phyloP scores from a whole-genome alignment of 2,329 filamentous ascomycete genomes.

The Rasamsonia emersonii region DNA sequence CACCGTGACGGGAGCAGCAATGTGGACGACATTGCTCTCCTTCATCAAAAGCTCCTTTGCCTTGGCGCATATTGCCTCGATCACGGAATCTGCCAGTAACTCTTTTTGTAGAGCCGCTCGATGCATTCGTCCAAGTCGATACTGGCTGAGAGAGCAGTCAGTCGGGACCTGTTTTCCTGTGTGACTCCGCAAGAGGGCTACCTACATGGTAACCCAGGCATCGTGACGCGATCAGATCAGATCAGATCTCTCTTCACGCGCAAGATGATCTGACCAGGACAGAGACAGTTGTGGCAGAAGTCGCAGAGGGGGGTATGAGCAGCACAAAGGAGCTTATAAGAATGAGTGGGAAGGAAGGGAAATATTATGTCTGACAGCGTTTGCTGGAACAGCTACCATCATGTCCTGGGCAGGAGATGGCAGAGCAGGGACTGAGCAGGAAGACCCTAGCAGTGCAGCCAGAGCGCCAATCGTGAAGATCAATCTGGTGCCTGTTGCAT shows the following conservation, averaged over 20 bases:
- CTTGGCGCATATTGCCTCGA: conserved; percentile 98
- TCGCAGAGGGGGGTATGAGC: too few species aligned
- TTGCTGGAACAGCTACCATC: conserved; percentile 21
- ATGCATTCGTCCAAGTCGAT: conserved; percentile 99
- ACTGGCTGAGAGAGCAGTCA: conserved; percentile 53
- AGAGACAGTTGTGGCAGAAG: too few species aligned
- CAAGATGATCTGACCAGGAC: too few species aligned
- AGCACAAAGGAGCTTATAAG: conserved; percentile 7
- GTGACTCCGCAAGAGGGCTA: conserved; percentile 4
- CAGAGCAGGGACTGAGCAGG: too few species aligned
- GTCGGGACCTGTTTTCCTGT: conserved; percentile 2
- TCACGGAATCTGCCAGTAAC: conserved; percentile 90
- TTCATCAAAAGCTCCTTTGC: conserved; percentile 98
- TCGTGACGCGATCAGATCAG: conserved; percentile 16
- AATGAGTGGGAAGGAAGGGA: conserved; percentile 9
- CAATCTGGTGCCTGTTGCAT: too few species aligned
- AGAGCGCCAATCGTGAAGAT: too few species aligned
- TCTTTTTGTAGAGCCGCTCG: conserved; percentile 94
- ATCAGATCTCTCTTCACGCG: neutral
- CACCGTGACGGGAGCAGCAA: conserved; percentile 88
- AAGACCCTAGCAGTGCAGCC: too few species aligned
- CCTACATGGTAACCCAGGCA: conserved; percentile 39
- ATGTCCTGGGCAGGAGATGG: conserved; percentile 12
- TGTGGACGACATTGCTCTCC: conserved; percentile 98
- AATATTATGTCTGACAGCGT: conserved; percentile 14